Conservation (phyloP, 345 rosid genomes). For the Hevea brasiliensis region DNA sequence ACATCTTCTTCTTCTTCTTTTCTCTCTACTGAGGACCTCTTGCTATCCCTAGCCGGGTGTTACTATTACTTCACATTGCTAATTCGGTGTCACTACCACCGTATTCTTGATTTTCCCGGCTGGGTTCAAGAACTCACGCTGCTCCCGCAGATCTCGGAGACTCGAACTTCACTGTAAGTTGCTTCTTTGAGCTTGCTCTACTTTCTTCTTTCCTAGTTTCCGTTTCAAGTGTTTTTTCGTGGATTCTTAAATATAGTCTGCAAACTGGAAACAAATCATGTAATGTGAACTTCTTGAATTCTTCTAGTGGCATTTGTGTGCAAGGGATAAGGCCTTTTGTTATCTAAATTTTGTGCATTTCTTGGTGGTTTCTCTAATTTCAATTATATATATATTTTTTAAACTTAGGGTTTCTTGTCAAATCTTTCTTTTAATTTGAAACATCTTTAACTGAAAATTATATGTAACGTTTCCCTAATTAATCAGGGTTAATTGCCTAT, state of each 20-base stretch:
- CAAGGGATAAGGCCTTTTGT: background rate
- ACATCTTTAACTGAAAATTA: background rate
- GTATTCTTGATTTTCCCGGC: slow-evolving; percentile 10
- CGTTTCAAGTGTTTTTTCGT: slow-evolving; percentile 20
- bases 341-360: background rate
- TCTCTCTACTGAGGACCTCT: background rate
- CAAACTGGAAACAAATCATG: slow-evolving; percentile 9
- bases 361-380: background rate
- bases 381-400: too few relatives aligned
- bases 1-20: too few relatives aligned
- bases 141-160: background rate
- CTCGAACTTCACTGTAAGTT: slow-evolving; percentile 16
- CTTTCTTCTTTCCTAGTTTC: background rate
- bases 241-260: background rate
- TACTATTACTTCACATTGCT: background rate
- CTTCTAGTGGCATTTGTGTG: background rate
- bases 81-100: background rate
- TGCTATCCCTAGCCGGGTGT: background rate
- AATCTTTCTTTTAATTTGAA: slow-evolving; percentile 5
- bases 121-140: background rate
- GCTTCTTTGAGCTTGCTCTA: background rate
- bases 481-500: background rate
- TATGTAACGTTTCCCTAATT: background rate
- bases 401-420: background rate
- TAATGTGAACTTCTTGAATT: background rate